phyloP scores from a whole-genome alignment of 1,139 yeast species.

The Blastobotrys petasosporus region DNA sequence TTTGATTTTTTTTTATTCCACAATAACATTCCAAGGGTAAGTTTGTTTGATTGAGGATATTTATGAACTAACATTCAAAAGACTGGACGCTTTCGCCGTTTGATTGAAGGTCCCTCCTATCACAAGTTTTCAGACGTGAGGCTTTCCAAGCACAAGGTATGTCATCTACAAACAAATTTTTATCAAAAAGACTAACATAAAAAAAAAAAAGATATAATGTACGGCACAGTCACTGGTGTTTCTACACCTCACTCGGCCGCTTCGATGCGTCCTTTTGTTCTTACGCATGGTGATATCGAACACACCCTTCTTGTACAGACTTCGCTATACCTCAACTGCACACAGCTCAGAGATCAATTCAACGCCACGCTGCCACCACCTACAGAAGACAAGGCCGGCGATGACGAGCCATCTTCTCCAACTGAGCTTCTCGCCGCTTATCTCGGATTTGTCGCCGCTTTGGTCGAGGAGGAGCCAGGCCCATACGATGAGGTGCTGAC shows the following conservation, averaged over 20 bases:
- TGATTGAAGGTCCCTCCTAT: no score
- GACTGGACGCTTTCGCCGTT: no score
- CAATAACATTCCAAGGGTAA: no score
- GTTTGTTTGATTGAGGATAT: no score
- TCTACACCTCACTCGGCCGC: slow-evolving; percentile 42
- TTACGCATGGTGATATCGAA: slow-evolving; percentile 82
- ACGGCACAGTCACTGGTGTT: slow-evolving; percentile 34
- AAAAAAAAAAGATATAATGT: slow-evolving; percentile 12
- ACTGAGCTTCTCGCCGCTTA: slow-evolving; percentile 83
- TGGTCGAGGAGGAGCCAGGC: slow-evolving; percentile 46
- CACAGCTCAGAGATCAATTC: slow-evolving; percentile 86
- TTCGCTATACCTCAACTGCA: slow-evolving; percentile 67
- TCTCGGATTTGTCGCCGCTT: slow-evolving; percentile 67
- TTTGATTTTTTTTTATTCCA: no score
- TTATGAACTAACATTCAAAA: no score
- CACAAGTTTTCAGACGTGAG: not conserved
- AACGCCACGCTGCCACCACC: slow-evolving; percentile 62
- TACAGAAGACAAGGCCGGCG: slow-evolving; percentile 80
- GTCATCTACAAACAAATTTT: not conserved
- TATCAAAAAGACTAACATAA: not conserved
- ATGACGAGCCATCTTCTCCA: slow-evolving; percentile 83
- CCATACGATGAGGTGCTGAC: slow-evolving; percentile 66
- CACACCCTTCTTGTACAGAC: slow-evolving; percentile 85
- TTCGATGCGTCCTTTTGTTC: slow-evolving; percentile 68
- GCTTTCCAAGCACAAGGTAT: not conserved